Evolutionary conservation across 805 yeast species (phyloP).

Genomic region (Zygotorulaspora sp.): DNA sequence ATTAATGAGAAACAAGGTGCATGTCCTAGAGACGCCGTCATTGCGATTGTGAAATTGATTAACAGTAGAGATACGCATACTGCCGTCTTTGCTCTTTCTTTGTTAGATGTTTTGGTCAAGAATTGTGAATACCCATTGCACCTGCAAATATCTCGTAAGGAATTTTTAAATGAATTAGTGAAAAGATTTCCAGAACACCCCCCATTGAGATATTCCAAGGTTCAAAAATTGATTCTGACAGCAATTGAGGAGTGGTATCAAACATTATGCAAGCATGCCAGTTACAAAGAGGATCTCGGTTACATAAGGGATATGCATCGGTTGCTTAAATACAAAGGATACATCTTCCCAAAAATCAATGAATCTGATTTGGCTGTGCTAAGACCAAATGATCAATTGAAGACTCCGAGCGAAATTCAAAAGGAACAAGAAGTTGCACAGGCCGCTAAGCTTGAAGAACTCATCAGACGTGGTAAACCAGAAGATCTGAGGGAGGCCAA

Average conservation of each 20-base stretch:
- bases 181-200: constrained; percentile 93
- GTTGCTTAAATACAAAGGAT: constrained; percentile 82
- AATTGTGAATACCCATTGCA: constrained; percentile 98
- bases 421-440: constrained; percentile 91
- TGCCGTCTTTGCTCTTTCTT: constrained; percentile 73
- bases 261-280: constrained; percentile 83
- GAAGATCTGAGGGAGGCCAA: constrained; percentile 95
- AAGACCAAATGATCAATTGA: constrained; percentile 81
- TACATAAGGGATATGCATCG: constrained; percentile 95
- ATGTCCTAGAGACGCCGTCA: constrained; percentile 88
- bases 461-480: constrained; percentile 92
- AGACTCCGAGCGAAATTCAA: constrained; percentile 84
- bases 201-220: constrained; percentile 74
- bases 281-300: constrained; percentile 87
- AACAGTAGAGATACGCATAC: constrained; percentile 82
- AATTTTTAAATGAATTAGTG: constrained; percentile 88
- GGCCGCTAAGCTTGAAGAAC: constrained; percentile 90
- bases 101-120: constrained; percentile 86
- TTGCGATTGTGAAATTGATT: constrained; percentile 74
- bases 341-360: constrained; percentile 86
- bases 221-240: constrained; percentile 79
- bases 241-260: constrained; percentile 97
- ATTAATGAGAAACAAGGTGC: constrained; percentile 90
- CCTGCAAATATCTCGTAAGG: constrained; percentile 89
- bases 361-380: constrained; percentile 89